Base-by-base conservation (phyloP, 2,329 filamentous ascomycete genomes). In the Exophiala viscosa region DNA sequence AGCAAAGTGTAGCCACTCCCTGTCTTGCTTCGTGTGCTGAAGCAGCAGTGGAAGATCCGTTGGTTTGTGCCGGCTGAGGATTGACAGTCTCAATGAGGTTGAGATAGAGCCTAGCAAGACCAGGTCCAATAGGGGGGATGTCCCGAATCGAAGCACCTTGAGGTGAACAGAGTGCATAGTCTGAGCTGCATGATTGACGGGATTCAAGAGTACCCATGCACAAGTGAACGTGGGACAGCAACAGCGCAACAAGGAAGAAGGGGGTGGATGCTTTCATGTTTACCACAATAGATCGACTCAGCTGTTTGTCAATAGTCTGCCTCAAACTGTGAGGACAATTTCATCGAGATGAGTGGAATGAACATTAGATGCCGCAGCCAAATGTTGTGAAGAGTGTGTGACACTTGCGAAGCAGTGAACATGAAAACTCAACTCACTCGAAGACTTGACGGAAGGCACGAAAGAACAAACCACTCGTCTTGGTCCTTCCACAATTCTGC, bases 81-180 rank as follows among this genome's bases (percentile, higher is more conserved):
- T 56, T 48, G 43, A 59, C 48, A 3, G 67, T 69, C 28, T 58
- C 46, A 15, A 70, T 54, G 9, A 70, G 60, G 40, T 67, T 61
- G 36, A 58, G 48, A 52, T 66, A 69, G 31, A 71, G 61, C 35
- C 59, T 57, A 35, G 57, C 52, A 52, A 70, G 65, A 5, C 61
- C 64, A 8, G 60, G 42, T 43, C 64, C 63, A 39, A 70, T 65
- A 31, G 61, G 59, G 14, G 67, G 67, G 13, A 61, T 52, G 17
- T 52, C 59, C 2, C 50, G 45, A 10, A 52, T 60, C 31, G 61
- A 64, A 14, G 65, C 64, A 14, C 66, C 67, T 3, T 57, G 11
- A 1, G 69, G 67, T 28, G 64, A 56, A 57, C 69, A 70, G 45
- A 67, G 47, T 14, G 60, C 60, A 54, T 66, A 69, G 11, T 60